Evolutionary conservation across 2,329 filamentous ascomycete genomes (phyloP), one percentile per base, ranked within the genome.

Genomic region (Aspergillus novofumigatus): DNA sequence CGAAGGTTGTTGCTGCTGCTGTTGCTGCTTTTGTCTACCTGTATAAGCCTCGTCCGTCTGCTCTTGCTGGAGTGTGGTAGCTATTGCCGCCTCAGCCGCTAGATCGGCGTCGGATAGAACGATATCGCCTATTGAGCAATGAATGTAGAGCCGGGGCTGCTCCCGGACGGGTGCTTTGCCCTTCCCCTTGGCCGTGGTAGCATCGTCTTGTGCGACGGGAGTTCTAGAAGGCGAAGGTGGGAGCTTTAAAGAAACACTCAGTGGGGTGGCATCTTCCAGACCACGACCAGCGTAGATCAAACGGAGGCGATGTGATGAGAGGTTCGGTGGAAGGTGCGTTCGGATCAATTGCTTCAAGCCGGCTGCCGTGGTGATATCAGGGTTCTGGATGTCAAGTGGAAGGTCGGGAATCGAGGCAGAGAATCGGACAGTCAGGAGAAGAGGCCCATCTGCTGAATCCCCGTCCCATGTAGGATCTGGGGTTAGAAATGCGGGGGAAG

Each of bases 221-320:
- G 67, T 79, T 62, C 61, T 81, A 4, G 73, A 80, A 0, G 84
- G 83, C 0, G 84, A 81, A 0, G 83, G 78, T 0, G 85, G 82
- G 1, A 88, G 76, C 58, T 84, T 86, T 49, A 97, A 80, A 1
- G 88, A 88, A 38, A 81, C 76, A 57, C 84, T 81, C 26, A 99
- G 80, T 5, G 89, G 82, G 9, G 84, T 81, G 38, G 80, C 77
- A 72, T 97, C 92, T 63, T 87, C 82, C 51, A 97, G 86, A 58
- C 96, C 88, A 69, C 90, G 92, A 60, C 94, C 94, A 52, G 90
- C 85, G 73, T 96, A 87, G 72, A 97, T 97, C 62, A 99, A 86
- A 58, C 93, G 91, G 32, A 97, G 84, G 38, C 91, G 88, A 60
- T 85, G 86, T 45, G 83, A 80, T 14, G 86, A 83, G 61, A 86